Conservation (phyloP, 345 rosid genomes). For the Chamaenerion angustifolium region DNA sequence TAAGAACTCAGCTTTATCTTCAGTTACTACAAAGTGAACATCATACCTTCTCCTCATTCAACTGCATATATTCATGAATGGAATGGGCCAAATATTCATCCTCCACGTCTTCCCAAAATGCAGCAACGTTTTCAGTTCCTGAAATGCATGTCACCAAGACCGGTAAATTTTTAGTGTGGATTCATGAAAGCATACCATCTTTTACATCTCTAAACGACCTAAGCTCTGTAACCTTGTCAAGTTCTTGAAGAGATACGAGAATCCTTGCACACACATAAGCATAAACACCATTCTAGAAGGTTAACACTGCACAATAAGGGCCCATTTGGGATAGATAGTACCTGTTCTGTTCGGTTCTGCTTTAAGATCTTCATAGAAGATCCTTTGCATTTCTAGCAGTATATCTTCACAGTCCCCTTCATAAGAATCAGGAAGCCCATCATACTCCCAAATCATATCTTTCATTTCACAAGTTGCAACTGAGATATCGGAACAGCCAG, state of each 20-base stretch:
- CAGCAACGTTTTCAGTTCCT: conserved; percentile 20
- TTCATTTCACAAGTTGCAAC: conserved; percentile 8
- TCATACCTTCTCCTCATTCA: conserved; percentile 46
- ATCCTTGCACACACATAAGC: background rate
- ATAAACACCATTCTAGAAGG: too few species aligned
- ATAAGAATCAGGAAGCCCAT: conserved; percentile 47
- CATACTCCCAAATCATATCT: conserved; percentile 80
- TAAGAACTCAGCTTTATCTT: too few species aligned
- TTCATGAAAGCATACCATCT: background rate
- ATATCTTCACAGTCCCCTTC: conserved; percentile 76
- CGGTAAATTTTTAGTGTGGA: conserved; percentile 8
- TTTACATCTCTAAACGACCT: background rate
- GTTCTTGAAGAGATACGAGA: background rate
- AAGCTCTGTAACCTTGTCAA: background rate
- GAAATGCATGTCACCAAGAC: conserved; percentile 16
- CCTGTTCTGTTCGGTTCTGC: conserved; percentile 25
- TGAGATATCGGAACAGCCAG: conserved; percentile 10
- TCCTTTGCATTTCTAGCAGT: conserved; percentile 73
- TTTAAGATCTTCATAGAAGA: conserved; percentile 63
- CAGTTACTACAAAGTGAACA: background rate
- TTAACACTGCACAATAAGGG: background rate
- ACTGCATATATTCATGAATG: conserved; percentile 59
- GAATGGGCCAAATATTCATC: conserved; percentile 78
- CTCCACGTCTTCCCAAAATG: conserved; percentile 73
- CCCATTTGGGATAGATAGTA: conserved; percentile 6